Conservation (phyloP, 441 rosid species). For the Populus hybrid region DNA sequence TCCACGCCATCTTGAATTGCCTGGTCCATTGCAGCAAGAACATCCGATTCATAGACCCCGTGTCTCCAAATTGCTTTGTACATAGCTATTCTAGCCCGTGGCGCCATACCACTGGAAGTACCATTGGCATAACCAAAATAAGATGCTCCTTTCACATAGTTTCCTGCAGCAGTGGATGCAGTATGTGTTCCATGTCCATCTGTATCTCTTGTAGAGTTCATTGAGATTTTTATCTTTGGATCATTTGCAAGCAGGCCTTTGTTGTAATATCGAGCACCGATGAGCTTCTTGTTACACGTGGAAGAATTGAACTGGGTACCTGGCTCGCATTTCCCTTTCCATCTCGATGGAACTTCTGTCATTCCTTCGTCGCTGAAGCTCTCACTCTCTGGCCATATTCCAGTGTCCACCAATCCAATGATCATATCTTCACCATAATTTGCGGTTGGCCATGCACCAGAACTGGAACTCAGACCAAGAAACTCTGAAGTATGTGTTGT, state of each 20-base stretch:
- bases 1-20: slow-evolving; percentile 67
- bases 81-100: slow-evolving; percentile 59
- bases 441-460: slow-evolving; percentile 61
- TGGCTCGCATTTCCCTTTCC: slow-evolving; percentile 60
- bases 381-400: slow-evolving; percentile 68
- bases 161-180: slow-evolving; percentile 74
- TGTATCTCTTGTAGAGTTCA: slow-evolving; percentile 66
- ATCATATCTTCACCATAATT: slow-evolving; percentile 69
- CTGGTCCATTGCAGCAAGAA: slow-evolving; percentile 62
- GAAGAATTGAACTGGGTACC: slow-evolving; percentile 35
- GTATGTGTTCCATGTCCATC: slow-evolving; percentile 84
- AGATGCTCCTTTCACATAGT: slow-evolving; percentile 44
- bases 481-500: slow-evolving; percentile 76
- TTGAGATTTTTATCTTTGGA: slow-evolving; percentile 45
- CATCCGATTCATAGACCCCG: slow-evolving; percentile 61
- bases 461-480: slow-evolving; percentile 54
- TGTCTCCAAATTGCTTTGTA: slow-evolving; percentile 69
- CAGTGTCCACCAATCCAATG: slow-evolving; percentile 63
- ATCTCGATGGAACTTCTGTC: slow-evolving; percentile 47
- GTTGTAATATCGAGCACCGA: slow-evolving; percentile 62
- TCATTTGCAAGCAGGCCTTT: slow-evolving; percentile 43
- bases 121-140: slow-evolving; percentile 68
- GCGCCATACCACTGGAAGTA: slow-evolving; percentile 66
- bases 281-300: slow-evolving; percentile 56
- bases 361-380: slow-evolving; percentile 66